phyloP scores from a whole-genome alignment of 257 asterid genomes.

The Orobanche coerulescens region DNA sequence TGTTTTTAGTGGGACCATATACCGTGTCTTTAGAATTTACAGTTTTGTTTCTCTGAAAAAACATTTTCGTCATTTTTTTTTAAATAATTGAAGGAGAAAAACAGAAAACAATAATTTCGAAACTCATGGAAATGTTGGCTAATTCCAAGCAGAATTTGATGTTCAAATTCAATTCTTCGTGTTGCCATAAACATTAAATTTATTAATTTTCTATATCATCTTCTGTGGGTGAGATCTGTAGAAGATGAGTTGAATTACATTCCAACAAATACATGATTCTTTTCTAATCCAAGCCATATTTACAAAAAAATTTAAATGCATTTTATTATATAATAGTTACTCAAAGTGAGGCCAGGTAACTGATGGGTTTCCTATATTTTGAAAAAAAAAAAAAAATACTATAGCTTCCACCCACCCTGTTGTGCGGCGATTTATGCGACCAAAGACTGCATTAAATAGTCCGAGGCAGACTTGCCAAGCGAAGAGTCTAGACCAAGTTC shows the following conservation, averaged over 20 bases:
- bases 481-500: no score
- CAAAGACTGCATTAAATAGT: no score
- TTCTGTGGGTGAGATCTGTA: neutral
- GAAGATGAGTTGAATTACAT: conserved; percentile 2
- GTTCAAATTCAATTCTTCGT: neutral
- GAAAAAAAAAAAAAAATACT: no score
- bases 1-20: neutral
- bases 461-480: no score
- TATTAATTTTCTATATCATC: no score
- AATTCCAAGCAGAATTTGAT: neutral
- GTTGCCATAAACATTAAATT: no score
- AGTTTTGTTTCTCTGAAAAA: neutral
- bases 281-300: neutral
- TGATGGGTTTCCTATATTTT: neutral
- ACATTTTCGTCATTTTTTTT: neutral
- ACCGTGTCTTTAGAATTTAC: neutral
- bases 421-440: no score
- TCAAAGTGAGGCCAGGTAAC: neutral
- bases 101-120: neutral
- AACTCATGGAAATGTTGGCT: neutral
- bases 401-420: no score
- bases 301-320: neutral
- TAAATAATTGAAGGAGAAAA: neutral
- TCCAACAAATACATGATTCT: neutral
- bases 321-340: neutral